These are phyloP conservation scores for Pythium brachiatum DNA, from an alignment of 352 stramenopile species.

Conservation along the genomic window DNA sequence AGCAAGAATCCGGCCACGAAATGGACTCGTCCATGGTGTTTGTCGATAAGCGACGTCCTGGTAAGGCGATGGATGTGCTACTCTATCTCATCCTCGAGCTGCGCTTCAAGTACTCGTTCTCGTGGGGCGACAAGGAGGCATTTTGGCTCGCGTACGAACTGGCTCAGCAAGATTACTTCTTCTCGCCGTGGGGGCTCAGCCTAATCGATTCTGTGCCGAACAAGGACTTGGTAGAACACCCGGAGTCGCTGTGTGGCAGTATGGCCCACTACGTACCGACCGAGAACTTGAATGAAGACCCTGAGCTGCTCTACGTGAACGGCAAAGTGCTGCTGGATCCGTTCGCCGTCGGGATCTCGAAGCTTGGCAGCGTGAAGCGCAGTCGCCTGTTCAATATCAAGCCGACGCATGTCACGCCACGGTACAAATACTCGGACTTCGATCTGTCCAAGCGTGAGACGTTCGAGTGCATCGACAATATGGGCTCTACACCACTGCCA, in stretches of 20 bases:
- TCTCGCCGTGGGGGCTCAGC: conserved; percentile 63
- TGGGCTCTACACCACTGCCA: conserved; percentile 19
- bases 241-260: conserved; percentile 61
- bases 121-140: conserved; percentile 54
- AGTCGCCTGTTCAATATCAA: conserved; percentile 56
- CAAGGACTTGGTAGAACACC: conserved; percentile 51
- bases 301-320: conserved; percentile 62
- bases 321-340: conserved; percentile 57
- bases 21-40: conserved; percentile 66
- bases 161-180: conserved; percentile 53
- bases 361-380: conserved; percentile 1
- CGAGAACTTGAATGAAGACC: conserved; percentile 4
- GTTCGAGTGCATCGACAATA: conserved; percentile 27
- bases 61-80: conserved; percentile 43
- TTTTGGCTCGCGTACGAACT: conserved; percentile 80
- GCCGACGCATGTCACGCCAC: conserved; percentile 56
- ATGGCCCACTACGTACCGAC: conserved; percentile 61
- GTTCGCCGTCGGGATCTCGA: conserved; percentile 30
- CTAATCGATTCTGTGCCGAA: conserved; percentile 47
- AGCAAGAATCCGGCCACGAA: conserved; percentile 44
- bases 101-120: conserved; percentile 58
- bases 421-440: conserved; percentile 34
- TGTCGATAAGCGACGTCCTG: conserved; percentile 43
- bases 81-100: conserved; percentile 49
- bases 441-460: conserved; percentile 12